Conservation (phyloP, 2,329 filamentous ascomycete species). For the Cercospora sp. region DNA sequence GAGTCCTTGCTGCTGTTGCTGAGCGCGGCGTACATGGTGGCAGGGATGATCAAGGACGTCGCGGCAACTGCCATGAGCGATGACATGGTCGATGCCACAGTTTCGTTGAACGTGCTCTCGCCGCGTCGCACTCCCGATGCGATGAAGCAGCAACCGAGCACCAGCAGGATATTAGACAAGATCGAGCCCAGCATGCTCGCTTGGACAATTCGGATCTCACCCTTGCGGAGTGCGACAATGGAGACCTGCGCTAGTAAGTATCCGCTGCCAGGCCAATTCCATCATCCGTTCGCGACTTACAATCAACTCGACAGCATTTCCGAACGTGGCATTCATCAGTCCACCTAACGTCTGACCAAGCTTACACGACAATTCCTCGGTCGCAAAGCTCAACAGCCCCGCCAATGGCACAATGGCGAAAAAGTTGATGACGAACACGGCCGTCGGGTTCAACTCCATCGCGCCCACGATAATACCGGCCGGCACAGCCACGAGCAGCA, state of each 20-base stretch:
- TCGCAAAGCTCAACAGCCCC: constrained; percentile 72
- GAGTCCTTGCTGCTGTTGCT: constrained; percentile 42
- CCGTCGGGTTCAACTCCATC: constrained; percentile 62
- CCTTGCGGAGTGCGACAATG: constrained; percentile 81
- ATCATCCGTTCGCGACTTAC: constrained; percentile 36
- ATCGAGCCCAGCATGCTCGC: constrained; percentile 96
- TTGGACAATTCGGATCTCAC: constrained; percentile 94
- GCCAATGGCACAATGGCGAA: constrained; percentile 76
- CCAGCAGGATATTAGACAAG: constrained; percentile 88
- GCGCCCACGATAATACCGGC: constrained; percentile 68
- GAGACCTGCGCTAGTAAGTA: constrained; percentile 54
- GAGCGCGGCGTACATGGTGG: constrained; percentile 53
- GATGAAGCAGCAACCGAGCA: constrained; percentile 57
- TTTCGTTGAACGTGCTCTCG: constrained; percentile 64
- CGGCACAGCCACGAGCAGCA: constrained; percentile 71
- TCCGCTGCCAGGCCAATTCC: not conserved
- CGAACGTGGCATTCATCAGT: constrained; percentile 73
- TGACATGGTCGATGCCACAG: constrained; percentile 75
- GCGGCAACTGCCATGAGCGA: constrained; percentile 59
- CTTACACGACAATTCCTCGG: constrained; percentile 72
- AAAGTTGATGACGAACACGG: constrained; percentile 76
- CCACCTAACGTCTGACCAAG: constrained; percentile 74
- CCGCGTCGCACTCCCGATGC: constrained; percentile 48
- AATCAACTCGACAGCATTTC: constrained; percentile 78
- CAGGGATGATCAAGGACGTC: constrained; percentile 56